These are phyloP conservation scores for Periconia sp. DNA, from an alignment of 2,329 filamentous ascomycete species.

Conservation along the genomic window DNA sequence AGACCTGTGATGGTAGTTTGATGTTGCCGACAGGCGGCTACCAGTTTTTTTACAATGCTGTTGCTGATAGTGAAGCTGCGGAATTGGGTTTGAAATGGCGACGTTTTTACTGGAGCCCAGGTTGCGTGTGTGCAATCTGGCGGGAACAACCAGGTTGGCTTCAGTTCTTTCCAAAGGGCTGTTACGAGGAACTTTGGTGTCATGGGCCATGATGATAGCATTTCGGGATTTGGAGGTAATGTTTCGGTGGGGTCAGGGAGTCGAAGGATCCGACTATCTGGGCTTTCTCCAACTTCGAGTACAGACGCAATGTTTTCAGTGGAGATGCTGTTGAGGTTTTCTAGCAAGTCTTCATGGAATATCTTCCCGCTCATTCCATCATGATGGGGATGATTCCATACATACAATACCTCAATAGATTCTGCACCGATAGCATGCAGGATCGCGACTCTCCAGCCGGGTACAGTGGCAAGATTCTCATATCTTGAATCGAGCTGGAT, in stretches of 20 bases:
- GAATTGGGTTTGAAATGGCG: constrained; percentile 12
- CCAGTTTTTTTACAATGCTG: constrained; percentile 6
- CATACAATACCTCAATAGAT: constrained; percentile 12
- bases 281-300: constrained; percentile 4
- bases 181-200: constrained; percentile 4
- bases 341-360: constrained; percentile 14
- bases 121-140: neutral
- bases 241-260: constrained; percentile 10
- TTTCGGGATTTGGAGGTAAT: constrained; percentile 14
- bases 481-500: constrained; percentile 14
- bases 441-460: constrained; percentile 16
- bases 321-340: constrained; percentile 7
- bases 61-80: constrained; percentile 11
- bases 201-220: constrained; percentile 10
- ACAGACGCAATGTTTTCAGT: neutral
- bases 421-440: constrained; percentile 6
- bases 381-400: constrained; percentile 18
- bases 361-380: constrained; percentile 17
- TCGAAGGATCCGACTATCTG: constrained; percentile 9
- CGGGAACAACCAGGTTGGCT: constrained; percentile 10
- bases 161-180: constrained; percentile 10
- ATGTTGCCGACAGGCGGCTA: constrained; percentile 12
- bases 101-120: constrained; percentile 9
- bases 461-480: constrained; percentile 12
- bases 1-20: constrained; percentile 17